Base-by-base conservation (phyloP, 2,329 filamentous ascomycete species). In the Aureobasidium sp. region DNA sequence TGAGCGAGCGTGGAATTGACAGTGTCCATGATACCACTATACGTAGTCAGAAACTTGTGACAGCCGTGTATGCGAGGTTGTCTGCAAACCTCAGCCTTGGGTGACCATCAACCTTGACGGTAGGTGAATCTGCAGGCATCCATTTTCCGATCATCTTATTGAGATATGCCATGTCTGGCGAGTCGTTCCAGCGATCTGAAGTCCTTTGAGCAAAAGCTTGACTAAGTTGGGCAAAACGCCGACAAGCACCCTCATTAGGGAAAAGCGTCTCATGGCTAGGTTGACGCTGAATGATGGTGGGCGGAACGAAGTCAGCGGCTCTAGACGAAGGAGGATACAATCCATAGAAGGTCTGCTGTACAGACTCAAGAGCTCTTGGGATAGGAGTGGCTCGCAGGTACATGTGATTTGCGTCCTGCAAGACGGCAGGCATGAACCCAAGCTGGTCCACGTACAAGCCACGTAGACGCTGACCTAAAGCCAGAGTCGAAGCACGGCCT, bases 1-100 rank as follows among this genome's bases (percentile, higher is more conserved):
- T 97, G 94, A 2, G 92, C 93, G 14, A 89, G 80, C 0, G 91
- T 96, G 7, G 90, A 85, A 72, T 97, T 97, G 70, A 97, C 83
- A 0, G 90, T 94, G 76, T 99, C 94, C 88, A 96, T 91, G 69
- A 99, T 88, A 59, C 94, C 94, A 6, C 49, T 51, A 17, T 22
- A 29, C 14, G 25, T 8, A 9, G 22, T 60, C 29, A 60, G 56
- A 41, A 42, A 9, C 8, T 7, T 31, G 25, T 25, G 34, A 29
- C 6, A 4, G 11, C 9, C 7, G 41, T 22, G 49, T 6, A 15
- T 45, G 39, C 37, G 20, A 7, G 17, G 25, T 25, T 49, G 25
- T 17, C 7, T 34, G 29, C 42, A 8, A 29, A 61, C 58, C 87
- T 91, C 14, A 97, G 80, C 48, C 92, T 82, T 0, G 94, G 94